Evolutionary conservation across 1,284 basidiomycete species (phyloP).

Genomic region (Ganoderma meredithae): DNA sequence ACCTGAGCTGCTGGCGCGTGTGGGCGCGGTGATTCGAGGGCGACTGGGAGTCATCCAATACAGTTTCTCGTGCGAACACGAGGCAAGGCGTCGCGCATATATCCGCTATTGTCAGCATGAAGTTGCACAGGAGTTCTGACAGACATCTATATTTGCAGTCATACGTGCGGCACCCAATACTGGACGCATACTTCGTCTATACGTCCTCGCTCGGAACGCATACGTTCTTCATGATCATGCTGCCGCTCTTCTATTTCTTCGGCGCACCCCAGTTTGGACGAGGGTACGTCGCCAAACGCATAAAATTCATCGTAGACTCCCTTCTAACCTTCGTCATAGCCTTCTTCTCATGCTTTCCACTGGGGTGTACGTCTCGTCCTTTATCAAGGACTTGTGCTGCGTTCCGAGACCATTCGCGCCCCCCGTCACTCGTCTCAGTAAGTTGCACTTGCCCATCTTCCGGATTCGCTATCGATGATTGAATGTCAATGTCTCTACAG

Average conservation of each 20-base stretch:
- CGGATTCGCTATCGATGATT: background rate
- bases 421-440: constrained; percentile 87
- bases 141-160: background rate
- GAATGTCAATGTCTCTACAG: constrained; percentile 48
- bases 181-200: constrained; percentile 92
- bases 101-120: background rate
- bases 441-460: constrained; percentile 39
- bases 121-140: background rate
- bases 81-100: no score
- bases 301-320: background rate
- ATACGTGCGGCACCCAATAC: constrained; percentile 67
- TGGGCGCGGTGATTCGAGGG: no score
- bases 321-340: constrained; percentile 46
- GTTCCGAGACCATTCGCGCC: constrained; percentile 92
- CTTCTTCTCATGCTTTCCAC: constrained; percentile 78
- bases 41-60: no score
- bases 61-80: no score
- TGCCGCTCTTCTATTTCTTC: constrained; percentile 91
- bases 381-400: constrained; percentile 91
- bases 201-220: constrained; percentile 91
- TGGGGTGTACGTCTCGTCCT: constrained; percentile 87
- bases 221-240: constrained; percentile 92
- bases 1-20: no score
- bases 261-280: constrained; percentile 75
- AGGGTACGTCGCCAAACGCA: constrained; percentile 60